Percentiles rank a stretch among this genome's conserved stretches.
Evolutionary conservation across 2,329 filamentous ascomycete species (phyloP).

Genomic region (Aureobasidium sp.): DNA sequence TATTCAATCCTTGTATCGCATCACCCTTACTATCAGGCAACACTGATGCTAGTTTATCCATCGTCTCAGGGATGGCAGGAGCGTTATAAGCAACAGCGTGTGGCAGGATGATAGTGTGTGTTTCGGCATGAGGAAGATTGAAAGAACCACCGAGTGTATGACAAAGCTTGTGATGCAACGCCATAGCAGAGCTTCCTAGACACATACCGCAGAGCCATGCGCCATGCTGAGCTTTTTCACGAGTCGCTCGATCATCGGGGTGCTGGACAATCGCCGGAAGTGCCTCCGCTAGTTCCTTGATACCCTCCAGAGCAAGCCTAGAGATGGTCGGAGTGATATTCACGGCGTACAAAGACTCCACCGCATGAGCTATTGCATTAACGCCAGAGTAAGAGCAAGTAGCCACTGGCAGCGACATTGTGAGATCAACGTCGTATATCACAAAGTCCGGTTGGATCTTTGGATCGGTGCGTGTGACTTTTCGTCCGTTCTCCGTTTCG

Average conservation of each 20-base stretch:
- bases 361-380: slow-evolving; percentile 59
- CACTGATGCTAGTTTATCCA: slow-evolving; percentile 45
- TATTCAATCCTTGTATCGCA: slow-evolving; percentile 50
- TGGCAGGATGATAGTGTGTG: slow-evolving; percentile 55
- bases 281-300: slow-evolving; percentile 43
- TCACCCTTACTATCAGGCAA: slow-evolving; percentile 52
- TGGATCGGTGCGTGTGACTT: slow-evolving; percentile 50
- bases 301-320: slow-evolving; percentile 50
- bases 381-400: slow-evolving; percentile 53
- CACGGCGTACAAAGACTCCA: slow-evolving; percentile 54
- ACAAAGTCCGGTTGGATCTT: slow-evolving; percentile 54
- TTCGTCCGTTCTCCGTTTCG: slow-evolving; percentile 50
- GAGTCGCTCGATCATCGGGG: slow-evolving; percentile 22
- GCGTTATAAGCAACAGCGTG: slow-evolving; percentile 58
- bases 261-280: slow-evolving; percentile 46
- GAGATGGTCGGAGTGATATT: slow-evolving; percentile 54
- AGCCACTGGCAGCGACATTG: slow-evolving; percentile 47
- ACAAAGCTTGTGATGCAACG: slow-evolving; percentile 60
- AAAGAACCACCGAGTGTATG: slow-evolving; percentile 57
- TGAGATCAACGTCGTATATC: slow-evolving; percentile 58
- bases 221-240: slow-evolving; percentile 46
- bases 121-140: slow-evolving; percentile 57
- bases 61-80: slow-evolving; percentile 44
- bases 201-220: slow-evolving; percentile 58
- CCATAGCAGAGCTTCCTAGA: slow-evolving; percentile 53